These are phyloP conservation scores for Hypoxylon sp. DNA, from an alignment of 2,329 filamentous ascomycete genomes.

Conservation along the genomic window DNA sequence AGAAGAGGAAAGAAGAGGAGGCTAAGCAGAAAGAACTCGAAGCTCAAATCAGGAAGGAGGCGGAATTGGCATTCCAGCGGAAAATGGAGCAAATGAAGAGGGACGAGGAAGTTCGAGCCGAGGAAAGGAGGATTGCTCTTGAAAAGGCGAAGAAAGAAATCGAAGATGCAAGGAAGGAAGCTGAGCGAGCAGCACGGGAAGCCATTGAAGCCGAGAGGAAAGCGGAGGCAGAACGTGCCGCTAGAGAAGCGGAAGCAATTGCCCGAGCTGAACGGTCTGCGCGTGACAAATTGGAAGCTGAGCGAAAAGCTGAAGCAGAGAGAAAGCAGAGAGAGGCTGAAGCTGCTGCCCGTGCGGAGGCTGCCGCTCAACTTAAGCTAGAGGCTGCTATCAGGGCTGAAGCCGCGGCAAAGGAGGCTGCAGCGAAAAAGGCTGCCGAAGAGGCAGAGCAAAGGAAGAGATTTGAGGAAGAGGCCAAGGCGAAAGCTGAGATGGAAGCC, in stretches of 20 bases:
- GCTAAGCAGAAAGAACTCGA: slow-evolving; percentile 61
- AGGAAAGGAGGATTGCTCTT: slow-evolving; percentile 56
- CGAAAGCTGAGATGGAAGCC: slow-evolving; percentile 57
- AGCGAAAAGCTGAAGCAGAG: slow-evolving; percentile 50
- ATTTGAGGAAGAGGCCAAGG: slow-evolving; percentile 53
- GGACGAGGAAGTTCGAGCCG: slow-evolving; percentile 53
- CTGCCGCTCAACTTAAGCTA: slow-evolving; percentile 58
- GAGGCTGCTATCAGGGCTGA: slow-evolving; percentile 60
- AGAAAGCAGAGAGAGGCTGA: slow-evolving; percentile 60
- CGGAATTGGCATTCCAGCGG: slow-evolving; percentile 59
- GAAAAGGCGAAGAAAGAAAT: slow-evolving; percentile 63
- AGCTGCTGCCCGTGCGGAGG: slow-evolving; percentile 63
- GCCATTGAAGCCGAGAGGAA: slow-evolving; percentile 57
- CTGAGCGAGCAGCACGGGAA: slow-evolving; percentile 59
- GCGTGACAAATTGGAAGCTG: slow-evolving; percentile 53
- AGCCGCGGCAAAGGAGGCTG: slow-evolving; percentile 54
- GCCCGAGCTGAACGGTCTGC: slow-evolving; percentile 53
- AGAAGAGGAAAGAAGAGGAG: slow-evolving; percentile 61
- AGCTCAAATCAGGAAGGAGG: slow-evolving; percentile 60
- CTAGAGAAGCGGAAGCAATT: slow-evolving; percentile 53
- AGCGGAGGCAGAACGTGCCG: slow-evolving; percentile 54
- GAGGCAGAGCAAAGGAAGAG: slow-evolving; percentile 48
- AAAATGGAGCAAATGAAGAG: slow-evolving; percentile 59
- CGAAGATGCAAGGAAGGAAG: slow-evolving; percentile 61
- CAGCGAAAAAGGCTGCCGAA: slow-evolving; percentile 49